Conservation (phyloP, 1,284 basidiomycete species). For the Microbotryomycetes sp. region DNA sequence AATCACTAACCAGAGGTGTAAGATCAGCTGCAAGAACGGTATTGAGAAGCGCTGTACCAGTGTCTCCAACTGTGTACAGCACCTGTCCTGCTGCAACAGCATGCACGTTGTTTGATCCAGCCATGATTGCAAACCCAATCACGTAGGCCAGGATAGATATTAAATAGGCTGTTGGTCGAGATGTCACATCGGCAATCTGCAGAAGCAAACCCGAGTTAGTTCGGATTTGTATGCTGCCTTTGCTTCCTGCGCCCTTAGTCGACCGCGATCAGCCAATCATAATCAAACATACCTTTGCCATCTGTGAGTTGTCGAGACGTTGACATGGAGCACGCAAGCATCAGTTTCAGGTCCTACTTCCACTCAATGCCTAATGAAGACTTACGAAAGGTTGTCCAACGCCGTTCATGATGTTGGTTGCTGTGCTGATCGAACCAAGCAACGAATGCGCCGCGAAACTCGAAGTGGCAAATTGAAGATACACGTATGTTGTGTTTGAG, state of each 20-base stretch:
- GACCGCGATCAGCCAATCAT: neutral
- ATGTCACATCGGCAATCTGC: neutral
- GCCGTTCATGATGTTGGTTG: conserved; percentile 13
- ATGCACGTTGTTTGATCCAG: neutral
- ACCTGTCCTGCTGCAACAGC: neutral
- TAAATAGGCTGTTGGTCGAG: neutral
- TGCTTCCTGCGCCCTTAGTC: neutral
- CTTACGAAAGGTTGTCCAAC: conserved; percentile 10
- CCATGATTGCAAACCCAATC: neutral
- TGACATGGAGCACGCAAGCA: neutral
- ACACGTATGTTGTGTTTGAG: conserved; percentile 56
- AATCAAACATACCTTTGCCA: neutral
- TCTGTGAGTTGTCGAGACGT: neutral
- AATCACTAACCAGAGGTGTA: neutral
- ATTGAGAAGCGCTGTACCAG: neutral
- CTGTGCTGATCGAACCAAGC: conserved; percentile 19
- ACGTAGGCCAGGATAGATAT: neutral
- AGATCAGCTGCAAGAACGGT: neutral
- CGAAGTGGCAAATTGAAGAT: conserved; percentile 46
- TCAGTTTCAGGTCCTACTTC: neutral
- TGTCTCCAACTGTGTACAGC: neutral
- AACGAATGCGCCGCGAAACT: conserved; percentile 18
- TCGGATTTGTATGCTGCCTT: too few species aligned
- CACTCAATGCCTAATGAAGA: neutral
- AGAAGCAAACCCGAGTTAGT: too few species aligned